Evolutionary conservation across 2,329 filamentous ascomycete genomes (phyloP).

Genomic region (Calonectria henricotiae): DNA sequence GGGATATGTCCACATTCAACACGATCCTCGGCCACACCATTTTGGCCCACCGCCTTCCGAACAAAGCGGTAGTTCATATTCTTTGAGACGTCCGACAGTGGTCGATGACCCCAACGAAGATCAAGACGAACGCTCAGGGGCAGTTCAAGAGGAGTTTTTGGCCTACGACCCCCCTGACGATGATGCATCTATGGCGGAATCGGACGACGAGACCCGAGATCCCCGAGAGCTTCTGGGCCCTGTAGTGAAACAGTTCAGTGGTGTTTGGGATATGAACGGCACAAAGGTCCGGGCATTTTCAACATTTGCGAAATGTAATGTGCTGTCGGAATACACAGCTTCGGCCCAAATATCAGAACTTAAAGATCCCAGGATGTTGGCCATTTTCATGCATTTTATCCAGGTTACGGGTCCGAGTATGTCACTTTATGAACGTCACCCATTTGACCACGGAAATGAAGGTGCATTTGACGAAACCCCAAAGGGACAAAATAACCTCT

Average conservation of each 20-base stretch:
- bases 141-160: constrained; percentile 38
- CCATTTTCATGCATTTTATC: constrained; percentile 93
- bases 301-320: constrained; percentile 65
- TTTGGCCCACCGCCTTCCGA: constrained; percentile 35
- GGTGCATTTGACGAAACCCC: constrained; percentile 74
- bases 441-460: constrained; percentile 77
- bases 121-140: constrained; percentile 26
- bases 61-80: constrained; percentile 35
- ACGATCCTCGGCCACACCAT: constrained; percentile 42
- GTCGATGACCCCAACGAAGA: constrained; percentile 32
- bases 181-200: constrained; percentile 75
- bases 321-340: constrained; percentile 78
- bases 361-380: constrained; percentile 84
- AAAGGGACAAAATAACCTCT: constrained; percentile 76
- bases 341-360: constrained; percentile 80
- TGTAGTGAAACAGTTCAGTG: constrained; percentile 58
- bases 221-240: constrained; percentile 57
- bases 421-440: constrained; percentile 89
- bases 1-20: constrained; percentile 38
- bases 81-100: constrained; percentile 28
- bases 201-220: constrained; percentile 71
- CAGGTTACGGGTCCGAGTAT: constrained; percentile 89
- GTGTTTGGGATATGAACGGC: constrained; percentile 54
- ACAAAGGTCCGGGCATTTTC: constrained; percentile 68
- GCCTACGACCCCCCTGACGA: constrained; percentile 64